Evolutionary conservation across 257 asterid species (phyloP), one percentile per base, ranked within the genome.

Genomic region (Nicotiana paniculata): DNA sequence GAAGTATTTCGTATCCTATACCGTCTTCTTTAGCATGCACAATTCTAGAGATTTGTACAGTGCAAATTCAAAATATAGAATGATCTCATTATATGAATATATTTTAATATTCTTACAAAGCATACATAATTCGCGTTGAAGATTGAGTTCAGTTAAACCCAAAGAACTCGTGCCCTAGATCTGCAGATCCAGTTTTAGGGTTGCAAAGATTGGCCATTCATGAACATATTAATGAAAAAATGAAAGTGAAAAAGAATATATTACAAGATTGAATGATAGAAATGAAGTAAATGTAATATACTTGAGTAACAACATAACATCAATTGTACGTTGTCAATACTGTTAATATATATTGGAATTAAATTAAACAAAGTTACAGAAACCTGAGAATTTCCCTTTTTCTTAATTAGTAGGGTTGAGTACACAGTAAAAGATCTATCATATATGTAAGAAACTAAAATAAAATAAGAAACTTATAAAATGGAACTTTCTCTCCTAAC

Each of bases 401-500:
- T 26, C 33, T 21, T 48, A 55, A 74, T 26, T 24, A 13, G 26
- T 74, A 74, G 67, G 79, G 79, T 74, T 26, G 63, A 74, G 63
- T 74, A 51, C 39, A 74, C 62, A 74, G 18, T 74, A 26, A 74
- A 74, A 74, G 63, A 74, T 74, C 39, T 46, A 72, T 72, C 13
- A 18, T 21, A 21, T 16, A 21, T 16, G 51, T 72, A 46, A 72
- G 78, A 72, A 21, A 43, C 48, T 39, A 37, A 1, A n/a, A 10
- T 2, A 11, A 10, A 1, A 28, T 1, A 28, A 28, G 1, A 72
- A 46, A 26, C 79, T 74, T 26, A 74, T 51, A 51, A 13, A 51
- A 69, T 53, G 48, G 58, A 2, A 69, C 48, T 88, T 46, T 70
- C 75, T 78, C 77, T 87, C 85, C 90, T 89, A 84, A 80, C 91